phyloP scores from a whole-genome alignment of 2,329 filamentous ascomycete genomes.

The Beauveria sp. region DNA sequence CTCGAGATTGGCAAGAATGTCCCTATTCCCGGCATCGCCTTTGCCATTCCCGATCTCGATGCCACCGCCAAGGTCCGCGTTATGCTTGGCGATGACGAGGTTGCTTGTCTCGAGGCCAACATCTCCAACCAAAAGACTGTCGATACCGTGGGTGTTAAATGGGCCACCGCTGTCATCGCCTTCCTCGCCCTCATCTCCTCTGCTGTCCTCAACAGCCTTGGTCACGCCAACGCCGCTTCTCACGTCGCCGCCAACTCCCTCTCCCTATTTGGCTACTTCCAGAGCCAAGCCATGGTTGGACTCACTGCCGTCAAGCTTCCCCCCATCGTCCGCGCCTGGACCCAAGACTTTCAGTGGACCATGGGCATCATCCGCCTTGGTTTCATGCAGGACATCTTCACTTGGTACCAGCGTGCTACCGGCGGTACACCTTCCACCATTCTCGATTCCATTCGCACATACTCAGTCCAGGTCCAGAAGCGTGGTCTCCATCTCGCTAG shows the following conservation, averaged over 20 bases:
- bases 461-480: conserved; percentile 79
- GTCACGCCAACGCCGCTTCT: conserved; percentile 88
- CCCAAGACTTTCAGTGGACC: conserved; percentile 96
- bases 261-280: conserved; percentile 92
- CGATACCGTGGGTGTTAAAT: conserved; percentile 79
- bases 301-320: conserved; percentile 75
- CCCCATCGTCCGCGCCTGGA: conserved; percentile 86
- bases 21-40: conserved; percentile 77
- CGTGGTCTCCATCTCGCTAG: conserved; percentile 38
- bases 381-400: conserved; percentile 85
- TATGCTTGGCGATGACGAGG: conserved; percentile 58
- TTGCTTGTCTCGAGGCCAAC: conserved; percentile 81
- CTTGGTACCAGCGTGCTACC: conserved; percentile 93
- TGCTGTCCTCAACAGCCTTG: conserved; percentile 80
- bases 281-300: conserved; percentile 85
- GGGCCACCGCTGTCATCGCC: conserved; percentile 82
- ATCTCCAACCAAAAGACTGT: conserved; percentile 92
- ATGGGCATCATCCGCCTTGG: conserved; percentile 86
- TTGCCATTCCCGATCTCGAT: conserved; percentile 84
- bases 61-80: conserved; percentile 77
- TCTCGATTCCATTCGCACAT: conserved; percentile 63
- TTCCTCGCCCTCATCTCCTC: conserved; percentile 77
- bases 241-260: conserved; percentile 91
- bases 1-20: conserved; percentile 44
- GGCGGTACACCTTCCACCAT: conserved; percentile 77